These are phyloP conservation scores for Dendrobium catenatum DNA, from an alignment of 106 monocot genomes.

Conservation along the genomic window DNA sequence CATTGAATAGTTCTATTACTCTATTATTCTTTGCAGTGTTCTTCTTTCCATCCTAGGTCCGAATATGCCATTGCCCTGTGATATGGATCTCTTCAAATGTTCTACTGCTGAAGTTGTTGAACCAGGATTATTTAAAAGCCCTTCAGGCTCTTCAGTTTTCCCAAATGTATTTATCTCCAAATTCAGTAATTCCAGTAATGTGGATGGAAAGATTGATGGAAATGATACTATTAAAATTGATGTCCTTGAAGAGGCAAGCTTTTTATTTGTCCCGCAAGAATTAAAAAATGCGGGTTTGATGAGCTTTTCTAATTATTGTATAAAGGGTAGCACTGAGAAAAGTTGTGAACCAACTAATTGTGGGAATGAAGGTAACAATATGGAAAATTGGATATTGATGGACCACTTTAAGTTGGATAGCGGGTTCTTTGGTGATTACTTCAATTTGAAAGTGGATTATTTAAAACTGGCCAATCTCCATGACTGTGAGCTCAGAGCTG, in stretches of 20 bases:
- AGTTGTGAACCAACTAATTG: constrained; percentile 11
- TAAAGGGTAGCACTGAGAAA: constrained; percentile 11
- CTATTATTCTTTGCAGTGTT: constrained; percentile 45
- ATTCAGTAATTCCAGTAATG: constrained; percentile 25
- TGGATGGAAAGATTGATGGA: constrained; percentile 40
- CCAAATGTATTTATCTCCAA: constrained; percentile 13
- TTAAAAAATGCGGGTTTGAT: constrained; percentile 47
- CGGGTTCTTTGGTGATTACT: constrained; percentile 38
- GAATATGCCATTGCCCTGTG: constrained; percentile 63
- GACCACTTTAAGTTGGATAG: constrained; percentile 40
- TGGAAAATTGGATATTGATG: constrained; percentile 12
- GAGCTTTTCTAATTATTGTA: constrained; percentile 20
- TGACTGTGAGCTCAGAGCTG: constrained; percentile 67
- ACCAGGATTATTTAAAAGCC: constrained; percentile 23
- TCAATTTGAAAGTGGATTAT: constrained; percentile 77
- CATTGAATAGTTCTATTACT: not conserved
- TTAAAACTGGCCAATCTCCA: constrained; percentile 61
- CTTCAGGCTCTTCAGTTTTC: constrained; percentile 14
- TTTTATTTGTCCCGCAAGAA: constrained; percentile 71
- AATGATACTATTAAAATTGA: constrained; percentile 39
- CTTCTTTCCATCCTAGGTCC: constrained; percentile 83
- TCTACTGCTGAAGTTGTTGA: constrained; percentile 29
- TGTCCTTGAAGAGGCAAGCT: constrained; percentile 39
- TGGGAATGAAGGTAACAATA: constrained; percentile 16
- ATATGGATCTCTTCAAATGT: constrained; percentile 27